Conservation (phyloP, 1,284 basidiomycete species). For the Coniferiporia sulphurascens region DNA sequence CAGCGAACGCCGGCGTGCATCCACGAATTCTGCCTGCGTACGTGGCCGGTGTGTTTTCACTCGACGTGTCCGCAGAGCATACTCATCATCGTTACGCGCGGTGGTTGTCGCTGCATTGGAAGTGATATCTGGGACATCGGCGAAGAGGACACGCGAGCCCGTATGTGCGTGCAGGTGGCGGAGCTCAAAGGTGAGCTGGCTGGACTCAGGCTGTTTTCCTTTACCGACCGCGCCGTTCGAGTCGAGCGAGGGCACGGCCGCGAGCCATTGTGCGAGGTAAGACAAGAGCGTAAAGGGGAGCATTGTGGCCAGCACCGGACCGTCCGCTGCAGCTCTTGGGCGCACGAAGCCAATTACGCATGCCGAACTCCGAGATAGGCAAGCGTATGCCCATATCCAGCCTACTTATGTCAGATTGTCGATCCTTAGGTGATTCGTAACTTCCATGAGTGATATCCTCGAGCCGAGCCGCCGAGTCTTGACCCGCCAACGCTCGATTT, state of each 20-base stretch:
- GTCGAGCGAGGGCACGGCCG: neutral
- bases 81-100: constrained; percentile 24
- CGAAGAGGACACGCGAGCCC: constrained; percentile 51
- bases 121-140: constrained; percentile 36
- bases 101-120: constrained; percentile 14
- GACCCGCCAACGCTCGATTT: no score
- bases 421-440: neutral
- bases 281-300: constrained; percentile 9
- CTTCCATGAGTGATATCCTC: neutral
- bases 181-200: constrained; percentile 42
- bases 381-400: neutral
- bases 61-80: constrained; percentile 36
- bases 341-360: neutral
- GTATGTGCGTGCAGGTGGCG: constrained; percentile 56
- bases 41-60: constrained; percentile 44
- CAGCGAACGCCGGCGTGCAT: constrained; percentile 48
- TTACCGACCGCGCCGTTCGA: neutral
- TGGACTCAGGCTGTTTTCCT: neutral
- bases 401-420: neutral
- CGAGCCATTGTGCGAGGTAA: constrained; percentile 6
- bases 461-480: no score
- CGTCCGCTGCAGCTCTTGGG: neutral
- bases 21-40: constrained; percentile 45
- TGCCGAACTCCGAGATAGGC: neutral
- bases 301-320: neutral